A percentile compares a stretch with the other conserved stretches of the same genome.
Evolutionary conservation across 1,139 yeast genomes (phyloP).

Genomic region (Wickerhamiella pararugosa): DNA sequence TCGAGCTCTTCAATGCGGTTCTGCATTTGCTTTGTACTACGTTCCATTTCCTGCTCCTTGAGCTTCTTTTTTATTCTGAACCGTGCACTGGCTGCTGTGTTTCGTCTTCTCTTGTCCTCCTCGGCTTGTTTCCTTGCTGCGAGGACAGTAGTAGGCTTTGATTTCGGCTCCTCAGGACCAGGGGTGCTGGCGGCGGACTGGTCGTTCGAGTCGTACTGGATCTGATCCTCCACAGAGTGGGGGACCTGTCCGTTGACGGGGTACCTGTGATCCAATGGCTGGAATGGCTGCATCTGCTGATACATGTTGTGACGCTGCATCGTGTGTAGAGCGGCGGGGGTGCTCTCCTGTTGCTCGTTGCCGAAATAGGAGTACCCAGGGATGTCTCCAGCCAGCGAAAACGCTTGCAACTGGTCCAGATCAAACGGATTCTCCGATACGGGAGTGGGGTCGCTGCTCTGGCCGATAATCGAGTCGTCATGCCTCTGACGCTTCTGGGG

Average conservation of each 20-base stretch:
- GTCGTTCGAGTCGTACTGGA: not conserved
- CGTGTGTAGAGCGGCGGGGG: conserved; percentile 7
- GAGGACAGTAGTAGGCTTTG: conserved; percentile 3
- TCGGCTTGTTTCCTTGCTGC: conserved; percentile 25
- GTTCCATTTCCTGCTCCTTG: conserved; percentile 14
- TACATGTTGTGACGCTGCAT: conserved; percentile 6
- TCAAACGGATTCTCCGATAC: conserved; percentile 8
- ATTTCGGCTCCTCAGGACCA: not conserved
- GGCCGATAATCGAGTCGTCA: conserved; percentile 5
- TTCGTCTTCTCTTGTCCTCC: conserved; percentile 53
- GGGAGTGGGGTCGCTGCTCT: not conserved
- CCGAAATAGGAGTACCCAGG: conserved; percentile 14
- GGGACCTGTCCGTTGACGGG: conserved; percentile 1
- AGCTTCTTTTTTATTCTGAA: conserved; percentile 35
- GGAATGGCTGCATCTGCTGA: conserved; percentile 4
- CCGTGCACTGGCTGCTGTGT: conserved; percentile 71
- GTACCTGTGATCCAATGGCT: conserved; percentile 11
- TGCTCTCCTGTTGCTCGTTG: not conserved
- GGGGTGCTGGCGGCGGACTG: not conserved
- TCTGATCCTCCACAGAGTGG: conserved; percentile 1
- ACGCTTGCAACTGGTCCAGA: conserved; percentile 16
- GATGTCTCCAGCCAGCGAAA: conserved; percentile 18
- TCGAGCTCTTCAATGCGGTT: conserved; percentile 49
- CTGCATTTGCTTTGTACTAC: conserved; percentile 43
- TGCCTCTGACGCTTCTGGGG: conserved; percentile 15